These are phyloP conservation scores for Ogataea minuta DNA, from an alignment of 805 yeast species.

Conservation along the genomic window DNA sequence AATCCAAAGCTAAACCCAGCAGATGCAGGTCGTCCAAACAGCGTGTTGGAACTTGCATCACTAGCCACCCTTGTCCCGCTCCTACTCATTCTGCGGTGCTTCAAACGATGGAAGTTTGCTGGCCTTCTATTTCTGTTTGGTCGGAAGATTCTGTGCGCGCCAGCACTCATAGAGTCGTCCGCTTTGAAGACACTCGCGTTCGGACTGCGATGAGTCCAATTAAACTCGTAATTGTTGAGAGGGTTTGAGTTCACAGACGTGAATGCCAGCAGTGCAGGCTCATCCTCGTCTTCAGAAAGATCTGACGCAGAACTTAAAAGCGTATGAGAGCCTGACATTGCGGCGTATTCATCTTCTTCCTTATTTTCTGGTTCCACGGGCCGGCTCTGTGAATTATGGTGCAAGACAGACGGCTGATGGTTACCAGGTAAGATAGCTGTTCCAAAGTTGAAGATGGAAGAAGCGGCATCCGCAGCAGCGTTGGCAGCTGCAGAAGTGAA, in stretches of 20 bases:
- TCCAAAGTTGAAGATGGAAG: slow-evolving; percentile 32
- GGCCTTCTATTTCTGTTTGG: slow-evolving; percentile 24
- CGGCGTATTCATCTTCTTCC: slow-evolving; percentile 13
- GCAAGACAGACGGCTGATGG: slow-evolving; percentile 1
- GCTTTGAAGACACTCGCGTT: slow-evolving; percentile 16
- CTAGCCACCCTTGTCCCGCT: slow-evolving; percentile 29
- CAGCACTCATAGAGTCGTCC: slow-evolving; percentile 16
- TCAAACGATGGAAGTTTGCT: slow-evolving; percentile 24
- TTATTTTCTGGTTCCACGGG: slow-evolving; percentile 1
- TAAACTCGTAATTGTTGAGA: slow-evolving; percentile 34
- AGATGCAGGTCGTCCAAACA: slow-evolving; percentile 14
- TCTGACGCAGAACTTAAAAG: slow-evolving; percentile 14
- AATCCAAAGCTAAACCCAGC: slow-evolving; percentile 23
- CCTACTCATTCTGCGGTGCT: slow-evolving; percentile 53
- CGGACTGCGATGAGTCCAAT: slow-evolving; percentile 27
- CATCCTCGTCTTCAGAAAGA: slow-evolving; percentile 27
- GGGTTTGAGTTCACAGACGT: slow-evolving; percentile 35
- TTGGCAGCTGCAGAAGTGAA: slow-evolving; percentile 29
- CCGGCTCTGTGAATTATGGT: slow-evolving; percentile 3
- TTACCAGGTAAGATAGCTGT: slow-evolving; percentile 17
- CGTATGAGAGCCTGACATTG: slow-evolving; percentile 14
- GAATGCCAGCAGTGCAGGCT: slow-evolving; percentile 30
- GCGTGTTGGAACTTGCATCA: slow-evolving; percentile 12
- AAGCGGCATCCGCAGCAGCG: slow-evolving; percentile 31
- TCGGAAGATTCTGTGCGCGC: slow-evolving; percentile 15